Base-by-base conservation (phyloP, 352 stramenopile species). In the Globisporangium parvum region DNA sequence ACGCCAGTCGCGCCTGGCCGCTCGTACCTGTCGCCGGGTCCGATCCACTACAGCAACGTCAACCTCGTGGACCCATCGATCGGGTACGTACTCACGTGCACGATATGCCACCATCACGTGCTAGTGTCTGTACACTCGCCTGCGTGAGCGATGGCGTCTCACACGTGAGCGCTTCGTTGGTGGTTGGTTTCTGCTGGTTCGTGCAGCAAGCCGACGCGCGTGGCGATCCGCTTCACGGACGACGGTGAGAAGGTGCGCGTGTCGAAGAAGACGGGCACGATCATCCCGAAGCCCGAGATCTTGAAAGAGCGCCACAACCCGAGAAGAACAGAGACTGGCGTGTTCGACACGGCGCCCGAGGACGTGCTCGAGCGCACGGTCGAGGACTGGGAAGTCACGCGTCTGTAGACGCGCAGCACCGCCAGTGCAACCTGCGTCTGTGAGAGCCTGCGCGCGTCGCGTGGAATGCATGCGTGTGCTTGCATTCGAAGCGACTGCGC, bases 201-300 rank as follows among this genome's bases (percentile, higher is more conserved):
- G 5, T 47, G 49, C 51, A 79, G 78, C 60, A 89, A 90, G 57
- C 77, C 82, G 45, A 93, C 85, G 62, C 72, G 83, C 20, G 58
- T 95, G 23, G 75, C 73, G 44, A 88, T 91, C 53, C 80, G 85
- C 60, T 96, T 87, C 63, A 84, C 94, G 47, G 88, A 97, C 23
- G 85, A 98, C 45, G 94, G 93, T 31, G 93, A 95, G 31, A 98
- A 98, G 74, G 87, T 98, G 46, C 85, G 96, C 41, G 89, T 98
- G 61, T 91, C 92, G 24, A 97, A 97, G 75, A 93, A 96, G 67
- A 97, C 85, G 37, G 93, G 93, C 60, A 96, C 93, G 14, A 97
- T 98, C 65, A 98, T 98, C 75, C 90, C 92, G 26, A 94, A 94
- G 68, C 93, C 95, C 6, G 90, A 96, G 26, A 66, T 96, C 55